A percentile compares a stretch with the other conserved stretches of the same genome.
Evolutionary conservation across 1,139 yeast species (phyloP).

Genomic region (Scheffersomyces insectosa): DNA sequence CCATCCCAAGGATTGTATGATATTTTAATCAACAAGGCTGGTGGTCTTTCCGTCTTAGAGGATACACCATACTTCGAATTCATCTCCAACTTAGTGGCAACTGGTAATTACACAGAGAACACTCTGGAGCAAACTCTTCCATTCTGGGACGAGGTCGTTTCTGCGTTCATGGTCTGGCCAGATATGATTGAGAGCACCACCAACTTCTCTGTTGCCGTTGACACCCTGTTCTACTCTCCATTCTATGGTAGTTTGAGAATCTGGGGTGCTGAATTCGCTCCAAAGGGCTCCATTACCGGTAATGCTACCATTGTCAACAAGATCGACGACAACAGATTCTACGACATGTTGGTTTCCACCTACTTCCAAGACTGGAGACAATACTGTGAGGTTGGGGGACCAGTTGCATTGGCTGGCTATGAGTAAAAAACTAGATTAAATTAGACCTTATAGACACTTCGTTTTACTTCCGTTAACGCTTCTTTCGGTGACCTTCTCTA

Average conservation of each 20-base stretch:
- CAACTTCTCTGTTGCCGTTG: slow-evolving; percentile 31
- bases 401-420: slow-evolving; percentile 20
- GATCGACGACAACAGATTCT: slow-evolving; percentile 27
- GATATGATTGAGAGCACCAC: slow-evolving; percentile 27
- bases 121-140: slow-evolving; percentile 27
- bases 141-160: slow-evolving; percentile 42
- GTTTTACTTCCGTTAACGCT: not conserved
- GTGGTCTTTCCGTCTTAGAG: slow-evolving; percentile 13
- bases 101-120: slow-evolving; percentile 33
- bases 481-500: not conserved
- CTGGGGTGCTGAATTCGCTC: slow-evolving; percentile 32
- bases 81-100: slow-evolving; percentile 23
- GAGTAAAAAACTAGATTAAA: not conserved
- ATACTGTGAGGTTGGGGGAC: slow-evolving; percentile 22
- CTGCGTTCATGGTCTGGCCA: slow-evolving; percentile 33
- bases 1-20: slow-evolving; percentile 41
- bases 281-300: slow-evolving; percentile 28
- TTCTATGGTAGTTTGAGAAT: slow-evolving; percentile 38
- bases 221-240: slow-evolving; percentile 39
- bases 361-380: slow-evolving; percentile 34
- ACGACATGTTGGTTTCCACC: slow-evolving; percentile 26
- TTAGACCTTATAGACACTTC: not conserved
- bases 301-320: slow-evolving; percentile 33
- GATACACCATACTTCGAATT: slow-evolving; percentile 5
- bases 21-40: slow-evolving; percentile 29